These are phyloP conservation scores for Gossypium davidsonii DNA, from an alignment of 441 rosid species.

Conservation along the genomic window DNA sequence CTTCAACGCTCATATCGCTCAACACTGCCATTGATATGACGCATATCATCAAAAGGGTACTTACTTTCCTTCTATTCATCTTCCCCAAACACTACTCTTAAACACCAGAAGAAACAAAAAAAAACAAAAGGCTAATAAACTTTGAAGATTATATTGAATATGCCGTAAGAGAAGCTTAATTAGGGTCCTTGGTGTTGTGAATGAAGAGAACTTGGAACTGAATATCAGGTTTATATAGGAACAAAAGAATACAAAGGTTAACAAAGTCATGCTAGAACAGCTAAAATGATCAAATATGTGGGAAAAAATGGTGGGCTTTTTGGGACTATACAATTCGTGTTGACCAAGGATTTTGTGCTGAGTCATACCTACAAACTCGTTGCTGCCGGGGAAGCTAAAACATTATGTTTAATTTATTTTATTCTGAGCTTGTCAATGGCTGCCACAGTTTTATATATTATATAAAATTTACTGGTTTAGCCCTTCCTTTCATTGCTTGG, in stretches of 20 bases:
- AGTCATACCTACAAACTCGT: conserved; percentile 10
- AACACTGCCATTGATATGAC: conserved; percentile 16
- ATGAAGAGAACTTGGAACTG: neutral
- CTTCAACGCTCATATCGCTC: conserved; percentile 23
- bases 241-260: neutral
- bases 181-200: neutral
- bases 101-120: neutral
- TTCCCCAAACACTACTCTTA: neutral
- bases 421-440: conserved; percentile 11
- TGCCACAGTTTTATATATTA: neutral
- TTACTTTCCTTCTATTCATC: conserved; percentile 20
- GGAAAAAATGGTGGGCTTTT: neutral
- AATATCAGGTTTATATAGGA: conserved; percentile 14
- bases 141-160: neutral
- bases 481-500: neutral
- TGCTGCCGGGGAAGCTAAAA: conserved; percentile 10
- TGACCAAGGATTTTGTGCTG: conserved; percentile 26
- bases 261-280: neutral
- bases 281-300: neutral
- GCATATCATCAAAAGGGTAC: conserved; percentile 18
- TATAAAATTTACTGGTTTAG: neutral
- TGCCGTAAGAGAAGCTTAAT: neutral
- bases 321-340: conserved; percentile 11
- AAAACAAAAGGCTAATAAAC: neutral
- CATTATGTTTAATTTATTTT: neutral